Base-by-base conservation (phyloP, 768 basidiomycete genomes). In the Pluteus cervinus region DNA sequence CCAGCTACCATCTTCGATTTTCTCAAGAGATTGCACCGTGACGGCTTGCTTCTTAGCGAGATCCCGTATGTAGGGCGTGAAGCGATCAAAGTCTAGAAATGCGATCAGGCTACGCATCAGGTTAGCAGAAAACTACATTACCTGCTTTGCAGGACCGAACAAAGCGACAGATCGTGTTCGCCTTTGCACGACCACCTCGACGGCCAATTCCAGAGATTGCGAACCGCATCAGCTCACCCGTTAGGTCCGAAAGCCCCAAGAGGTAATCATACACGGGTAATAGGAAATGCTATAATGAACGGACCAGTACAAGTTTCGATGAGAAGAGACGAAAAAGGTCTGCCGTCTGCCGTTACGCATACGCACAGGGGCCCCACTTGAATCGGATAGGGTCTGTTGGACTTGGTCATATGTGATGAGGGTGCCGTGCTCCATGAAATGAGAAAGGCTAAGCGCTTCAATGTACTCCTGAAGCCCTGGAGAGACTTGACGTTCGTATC, bases 211-310 rank as follows among this genome's bases (percentile, higher is more conserved):
- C 76, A 31, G 89, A 86, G 42, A 97, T 94, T 8, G 90, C 91
- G 45, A 83, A 85, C 23, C 94, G 76, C 96, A 98, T 97, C 17
- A 98, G 75, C 61, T 99, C 96, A 29, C 96, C 96, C 0, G 91
- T 96, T 15, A 99, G 71, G 60, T 99, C 96, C 5, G 89, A 87
- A 20, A 98, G 62, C 4, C 96, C 96, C 3, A 97, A 75, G 10
- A 97, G 66, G 53, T 96, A 98, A 54, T 98, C 93, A 26, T 84
- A 79, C 23, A 77, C 54, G 7, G 88, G 71, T 22, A 93, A 54
- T 3, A 79, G 75, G 48, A 92, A 84, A 46, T 75, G 85, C 92
- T 94, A 55, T 10, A 12, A 24, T 28, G n/a, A 28, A 9, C 25
- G 25, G 25, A 9, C n/a, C 9, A 9, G 25, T 28, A 28, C n/a